Percentiles rank a stretch among this genome's conserved stretches.
Evolutionary conservation across 441 rosid genomes (phyloP).

Genomic region (Biscutella auriculata): DNA sequence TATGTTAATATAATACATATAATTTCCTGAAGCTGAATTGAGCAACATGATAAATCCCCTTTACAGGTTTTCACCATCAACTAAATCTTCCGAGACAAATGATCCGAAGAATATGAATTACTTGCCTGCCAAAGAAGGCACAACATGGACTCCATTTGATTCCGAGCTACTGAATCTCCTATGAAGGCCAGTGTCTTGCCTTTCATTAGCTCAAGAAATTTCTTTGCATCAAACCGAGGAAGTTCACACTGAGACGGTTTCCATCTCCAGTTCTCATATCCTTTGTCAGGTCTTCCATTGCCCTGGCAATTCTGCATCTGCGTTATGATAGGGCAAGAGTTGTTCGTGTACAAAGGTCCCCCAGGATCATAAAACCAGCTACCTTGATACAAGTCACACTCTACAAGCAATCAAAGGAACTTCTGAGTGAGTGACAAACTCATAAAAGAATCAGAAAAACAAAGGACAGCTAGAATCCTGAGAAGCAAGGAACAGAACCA

Average conservation of each 20-base stretch:
- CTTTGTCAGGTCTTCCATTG: slow-evolving; percentile 87
- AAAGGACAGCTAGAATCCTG: not conserved
- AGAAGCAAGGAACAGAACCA: not conserved
- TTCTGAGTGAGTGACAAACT: not conserved
- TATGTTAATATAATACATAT: not conserved
- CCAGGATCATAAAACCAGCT: slow-evolving; percentile 69
- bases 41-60: not conserved
- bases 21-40: not conserved
- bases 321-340: slow-evolving; percentile 70
- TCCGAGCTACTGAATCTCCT: slow-evolving; percentile 93
- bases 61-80: not conserved
- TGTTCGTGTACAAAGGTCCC: slow-evolving; percentile 80
- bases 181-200: slow-evolving; percentile 85
- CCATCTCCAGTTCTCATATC: slow-evolving; percentile 94
- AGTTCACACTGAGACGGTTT: slow-evolving; percentile 74
- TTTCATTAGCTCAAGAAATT: slow-evolving; percentile 82
- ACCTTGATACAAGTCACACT: slow-evolving; percentile 77
- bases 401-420: slow-evolving; percentile 31
- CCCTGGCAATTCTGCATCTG: slow-evolving; percentile 99
- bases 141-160: slow-evolving; percentile 92
- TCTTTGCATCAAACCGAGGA: slow-evolving; percentile 77
- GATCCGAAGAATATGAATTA: too few species aligned
- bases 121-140: slow-evolving; percentile 98
- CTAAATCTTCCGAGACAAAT: too few species aligned
- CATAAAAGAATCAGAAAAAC: not conserved